phyloP scores from a whole-genome alignment of 306 rosid genomes.

The Arachis hypogaea region DNA sequence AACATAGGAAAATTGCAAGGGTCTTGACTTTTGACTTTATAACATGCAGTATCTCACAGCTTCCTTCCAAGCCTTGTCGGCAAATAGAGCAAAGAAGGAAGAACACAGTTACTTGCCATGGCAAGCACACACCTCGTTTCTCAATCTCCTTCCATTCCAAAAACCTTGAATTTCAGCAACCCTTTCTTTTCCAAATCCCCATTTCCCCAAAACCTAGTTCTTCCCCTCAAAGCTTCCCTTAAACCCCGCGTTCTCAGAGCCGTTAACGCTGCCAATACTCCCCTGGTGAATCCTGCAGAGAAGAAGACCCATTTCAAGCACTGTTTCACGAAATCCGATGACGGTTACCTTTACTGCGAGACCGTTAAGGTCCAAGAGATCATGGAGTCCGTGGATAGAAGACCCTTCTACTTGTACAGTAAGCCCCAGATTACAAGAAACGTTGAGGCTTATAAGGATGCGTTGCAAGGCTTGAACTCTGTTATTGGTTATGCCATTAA shows the following conservation, averaged over 20 bases:
- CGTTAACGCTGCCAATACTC: slow-evolving; percentile 50
- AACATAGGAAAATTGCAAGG: too few relatives aligned
- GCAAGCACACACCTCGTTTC: slow-evolving; percentile 57
- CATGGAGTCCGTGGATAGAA: slow-evolving; percentile 81
- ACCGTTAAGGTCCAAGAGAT: slow-evolving; percentile 74
- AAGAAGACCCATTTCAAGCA: slow-evolving; percentile 55
- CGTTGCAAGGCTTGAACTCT: slow-evolving; percentile 74
- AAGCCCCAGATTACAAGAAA: slow-evolving; percentile 88
- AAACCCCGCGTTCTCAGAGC: slow-evolving; percentile 56
- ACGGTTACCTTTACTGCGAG: slow-evolving; percentile 82
- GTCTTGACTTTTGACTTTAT: background rate
- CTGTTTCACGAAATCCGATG: slow-evolving; percentile 77
- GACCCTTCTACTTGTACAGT: slow-evolving; percentile 92
- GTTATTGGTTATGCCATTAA: slow-evolving; percentile 89
- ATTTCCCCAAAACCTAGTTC: slow-evolving; percentile 37
- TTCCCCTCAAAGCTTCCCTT: slow-evolving; percentile 36
- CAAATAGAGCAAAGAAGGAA: background rate
- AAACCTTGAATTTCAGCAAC: slow-evolving; percentile 34
- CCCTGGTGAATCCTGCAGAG: slow-evolving; percentile 19
- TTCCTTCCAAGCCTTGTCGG: background rate
- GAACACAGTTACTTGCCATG: slow-evolving; percentile 36
- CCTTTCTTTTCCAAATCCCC: slow-evolving; percentile 44
- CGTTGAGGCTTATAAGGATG: slow-evolving; percentile 76
- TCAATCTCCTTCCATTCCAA: slow-evolving; percentile 51
- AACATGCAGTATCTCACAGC: background rate